phyloP scores from a whole-genome alignment of 805 yeast genomes.

The Starmerella apicola region DNA sequence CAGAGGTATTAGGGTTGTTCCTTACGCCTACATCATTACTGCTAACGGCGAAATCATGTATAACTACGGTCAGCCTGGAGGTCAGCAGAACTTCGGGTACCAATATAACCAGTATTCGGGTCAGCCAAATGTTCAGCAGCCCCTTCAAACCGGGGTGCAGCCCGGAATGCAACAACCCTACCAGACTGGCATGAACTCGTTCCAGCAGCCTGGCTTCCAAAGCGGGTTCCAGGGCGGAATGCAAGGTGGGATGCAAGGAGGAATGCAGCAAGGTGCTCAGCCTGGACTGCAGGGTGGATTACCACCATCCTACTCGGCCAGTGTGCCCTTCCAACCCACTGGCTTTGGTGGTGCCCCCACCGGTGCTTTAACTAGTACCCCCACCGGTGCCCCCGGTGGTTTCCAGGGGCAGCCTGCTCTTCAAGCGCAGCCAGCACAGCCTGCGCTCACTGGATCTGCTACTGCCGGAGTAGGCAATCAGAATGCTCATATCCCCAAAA shows the following conservation, averaged over 20 bases:
- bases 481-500: slow-evolving; percentile 26
- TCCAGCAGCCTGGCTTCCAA: neutral
- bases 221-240: neutral
- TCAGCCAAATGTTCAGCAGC: slow-evolving; percentile 4
- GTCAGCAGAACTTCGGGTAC: slow-evolving; percentile 12
- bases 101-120: slow-evolving; percentile 10
- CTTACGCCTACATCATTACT: no score
- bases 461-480: slow-evolving; percentile 23
- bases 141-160: slow-evolving; percentile 3
- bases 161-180: neutral
- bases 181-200: neutral
- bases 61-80: slow-evolving; percentile 17
- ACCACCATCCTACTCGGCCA: no score
- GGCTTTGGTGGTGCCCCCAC: neutral
- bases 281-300: slow-evolving; percentile 9
- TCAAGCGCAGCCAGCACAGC: neutral
- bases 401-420: neutral
- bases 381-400: neutral
- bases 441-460: neutral
- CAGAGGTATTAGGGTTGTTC: no score
- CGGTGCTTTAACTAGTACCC: neutral
- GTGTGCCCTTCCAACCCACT: no score
- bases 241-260: slow-evolving; percentile 1
- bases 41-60: no score
- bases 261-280: slow-evolving; percentile 11